Evolutionary conservation across 441 rosid genomes (phyloP), one percentile per base, ranked within the genome.

Genomic region (Adansonia grandidieri): DNA sequence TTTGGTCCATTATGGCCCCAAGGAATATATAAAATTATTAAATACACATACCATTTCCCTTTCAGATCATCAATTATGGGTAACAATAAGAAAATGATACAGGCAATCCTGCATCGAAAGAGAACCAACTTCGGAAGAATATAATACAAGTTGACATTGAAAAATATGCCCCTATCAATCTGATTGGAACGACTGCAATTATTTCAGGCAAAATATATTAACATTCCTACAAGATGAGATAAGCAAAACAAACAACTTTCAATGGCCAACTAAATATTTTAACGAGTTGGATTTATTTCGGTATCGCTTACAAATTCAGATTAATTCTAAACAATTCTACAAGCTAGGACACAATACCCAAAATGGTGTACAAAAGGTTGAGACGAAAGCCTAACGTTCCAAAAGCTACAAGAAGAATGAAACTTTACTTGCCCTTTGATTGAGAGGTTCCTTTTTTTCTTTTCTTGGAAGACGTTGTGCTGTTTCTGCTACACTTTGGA

Each of bases 401-500:
- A 57, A 37, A 37, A 37, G 76, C 51, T 56, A n/a, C 9, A 64
- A 64, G 7, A 54, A 32, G 17, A 32, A 56, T 10, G 63, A 17
- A 40, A 37, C 6, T 11, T 11, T 24, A 75, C 71, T 50, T 63
- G 10, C 60, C 17, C 47, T 75, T 75, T 10, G 71, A 47, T 40
- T 6, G n/a, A 62, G 61, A 77, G 50, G 13, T 5, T 48, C 66
- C 80, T 53, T 79, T 83, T 69, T 82, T 84, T 70, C 77, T 80
- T 67, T 78, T 81, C 62, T 78, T 75, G 8, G 78, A 14, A 28
- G 82, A 22, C 15, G 54, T 45, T 28, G 47, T 69, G 42, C 61
- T 73, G 57, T 62, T 81, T 22, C 51, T 62, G 2, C 75, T 73
- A 56, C 96, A 90, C 14, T 74, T 78, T 2, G 88, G 77, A 77